A percentile compares a stretch with the other conserved stretches of the same genome.
Evolutionary conservation across 2,329 filamentous ascomycete species (phyloP).

Genomic region (Colletotrichum sp.): DNA sequence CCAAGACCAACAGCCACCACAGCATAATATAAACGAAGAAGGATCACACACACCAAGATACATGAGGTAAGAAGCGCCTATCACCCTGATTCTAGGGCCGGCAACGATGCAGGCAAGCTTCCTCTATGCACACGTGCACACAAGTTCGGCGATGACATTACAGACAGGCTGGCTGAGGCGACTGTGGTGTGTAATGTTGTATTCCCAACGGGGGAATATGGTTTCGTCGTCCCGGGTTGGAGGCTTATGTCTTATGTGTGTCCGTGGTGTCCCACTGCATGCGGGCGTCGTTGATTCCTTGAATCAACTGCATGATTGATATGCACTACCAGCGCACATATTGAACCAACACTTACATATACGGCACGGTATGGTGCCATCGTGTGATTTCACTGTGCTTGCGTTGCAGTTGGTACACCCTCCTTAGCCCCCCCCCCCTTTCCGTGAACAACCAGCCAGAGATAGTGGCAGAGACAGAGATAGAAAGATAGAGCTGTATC

Average conservation of each 20-base stretch:
- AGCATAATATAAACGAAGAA: background rate
- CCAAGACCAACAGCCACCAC: background rate
- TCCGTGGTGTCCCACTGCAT: background rate
- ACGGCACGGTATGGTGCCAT: background rate
- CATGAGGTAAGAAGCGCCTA: background rate
- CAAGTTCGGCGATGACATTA: background rate
- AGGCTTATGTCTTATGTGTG: background rate
- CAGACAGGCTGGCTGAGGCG: background rate
- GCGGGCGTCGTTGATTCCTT: background rate
- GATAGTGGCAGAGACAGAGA: background rate
- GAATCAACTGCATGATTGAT: background rate
- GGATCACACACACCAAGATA: background rate
- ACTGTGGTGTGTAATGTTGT: background rate
- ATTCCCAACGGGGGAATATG: background rate
- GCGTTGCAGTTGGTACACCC: background rate
- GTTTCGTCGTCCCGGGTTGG: background rate
- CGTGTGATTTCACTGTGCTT: background rate
- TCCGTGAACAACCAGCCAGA: background rate
- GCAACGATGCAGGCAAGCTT: background rate
- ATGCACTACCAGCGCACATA: background rate
- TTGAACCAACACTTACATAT: background rate
- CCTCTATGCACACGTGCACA: background rate
- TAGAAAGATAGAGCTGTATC: background rate
- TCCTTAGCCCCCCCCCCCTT: background rate
- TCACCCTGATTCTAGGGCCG: background rate